A percentile compares a stretch with the other conserved stretches of the same genome.
Conservation (phyloP, 2,329 filamentous ascomycete species). For the Escovopsis sp. region DNA sequence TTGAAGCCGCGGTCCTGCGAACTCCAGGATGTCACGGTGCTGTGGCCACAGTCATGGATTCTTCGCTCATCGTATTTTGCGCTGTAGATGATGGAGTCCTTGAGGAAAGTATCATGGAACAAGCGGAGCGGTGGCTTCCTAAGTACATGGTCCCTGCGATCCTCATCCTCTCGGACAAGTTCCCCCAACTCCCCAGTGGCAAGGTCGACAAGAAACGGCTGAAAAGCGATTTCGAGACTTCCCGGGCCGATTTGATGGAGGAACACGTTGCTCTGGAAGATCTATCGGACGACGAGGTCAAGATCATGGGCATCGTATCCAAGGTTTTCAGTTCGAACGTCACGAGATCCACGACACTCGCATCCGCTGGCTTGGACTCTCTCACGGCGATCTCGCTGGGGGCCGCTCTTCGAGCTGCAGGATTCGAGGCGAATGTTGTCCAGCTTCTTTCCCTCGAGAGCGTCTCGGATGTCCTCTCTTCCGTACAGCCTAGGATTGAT, state of each 20-base stretch:
- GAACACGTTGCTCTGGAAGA: slow-evolving; percentile 1
- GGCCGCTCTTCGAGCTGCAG: slow-evolving; percentile 42
- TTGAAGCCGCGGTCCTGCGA: slow-evolving; percentile 54
- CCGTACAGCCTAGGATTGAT: neutral
- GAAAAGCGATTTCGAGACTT: slow-evolving; percentile 29
- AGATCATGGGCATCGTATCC: slow-evolving; percentile 26
- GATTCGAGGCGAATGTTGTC: slow-evolving; percentile 39
- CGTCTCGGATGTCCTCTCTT: slow-evolving; percentile 16
- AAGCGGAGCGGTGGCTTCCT: slow-evolving; percentile 62
- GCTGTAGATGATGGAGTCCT: slow-evolving; percentile 28
- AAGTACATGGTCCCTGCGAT: slow-evolving; percentile 72
- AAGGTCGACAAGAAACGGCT: slow-evolving; percentile 63
- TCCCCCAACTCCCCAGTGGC: slow-evolving; percentile 67
- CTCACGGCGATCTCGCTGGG: slow-evolving; percentile 35
- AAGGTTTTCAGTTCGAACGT: slow-evolving; percentile 24
- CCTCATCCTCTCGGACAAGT: slow-evolving; percentile 43
- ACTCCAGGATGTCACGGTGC: slow-evolving; percentile 47
- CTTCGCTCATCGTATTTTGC: slow-evolving; percentile 61
- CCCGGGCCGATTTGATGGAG: slow-evolving; percentile 6
- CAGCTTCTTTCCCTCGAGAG: slow-evolving; percentile 44
- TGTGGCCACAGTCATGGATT: slow-evolving; percentile 50
- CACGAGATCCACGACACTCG: slow-evolving; percentile 26
- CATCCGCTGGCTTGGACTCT: slow-evolving; percentile 49
- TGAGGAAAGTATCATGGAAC: slow-evolving; percentile 32
- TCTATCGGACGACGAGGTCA: slow-evolving; percentile 9